phyloP scores from a whole-genome alignment of 768 basidiomycete species.

The Podaxis mareebaensis region DNA sequence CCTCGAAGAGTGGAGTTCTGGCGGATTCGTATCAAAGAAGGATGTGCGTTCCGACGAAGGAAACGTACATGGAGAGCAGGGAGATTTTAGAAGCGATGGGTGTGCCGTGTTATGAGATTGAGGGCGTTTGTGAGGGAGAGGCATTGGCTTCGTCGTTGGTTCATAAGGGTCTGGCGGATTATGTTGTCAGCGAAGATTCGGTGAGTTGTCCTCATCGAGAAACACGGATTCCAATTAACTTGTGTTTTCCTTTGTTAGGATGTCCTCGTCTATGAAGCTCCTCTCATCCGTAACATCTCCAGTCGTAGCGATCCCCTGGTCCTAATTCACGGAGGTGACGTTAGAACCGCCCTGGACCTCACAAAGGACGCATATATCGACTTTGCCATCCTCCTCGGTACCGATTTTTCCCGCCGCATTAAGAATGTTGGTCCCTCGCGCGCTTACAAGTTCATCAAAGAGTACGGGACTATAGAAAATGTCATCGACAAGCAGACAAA shows the following conservation, averaged over 20 bases:
- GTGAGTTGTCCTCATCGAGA: constrained; percentile 37
- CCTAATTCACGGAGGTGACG: constrained; percentile 60
- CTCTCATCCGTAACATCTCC: constrained; percentile 78
- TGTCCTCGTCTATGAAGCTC: constrained; percentile 80
- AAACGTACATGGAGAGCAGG: constrained; percentile 71
- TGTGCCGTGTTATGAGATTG: constrained; percentile 71
- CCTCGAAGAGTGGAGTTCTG: constrained; percentile 54
- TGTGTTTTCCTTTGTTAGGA: constrained; percentile 46
- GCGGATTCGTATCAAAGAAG: constrained; percentile 67
- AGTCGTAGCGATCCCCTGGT: constrained; percentile 58
- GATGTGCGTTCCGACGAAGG: constrained; percentile 56
- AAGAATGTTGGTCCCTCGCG: constrained; percentile 77
- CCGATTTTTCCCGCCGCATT: constrained; percentile 87
- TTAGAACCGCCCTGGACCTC: constrained; percentile 61
- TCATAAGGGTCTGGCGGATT: constrained; percentile 74
- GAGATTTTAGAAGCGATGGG: constrained; percentile 78
- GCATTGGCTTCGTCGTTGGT: constrained; percentile 82
- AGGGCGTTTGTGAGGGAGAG: constrained; percentile 80
- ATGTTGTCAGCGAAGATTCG: constrained; percentile 89
- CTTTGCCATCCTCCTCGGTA: constrained; percentile 85
- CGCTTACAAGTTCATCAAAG: constrained; percentile 74
- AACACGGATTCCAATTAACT: constrained; percentile 12
- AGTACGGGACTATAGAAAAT: constrained; percentile 72
- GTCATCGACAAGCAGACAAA: constrained; percentile 54
- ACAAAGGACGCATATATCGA: constrained; percentile 67